A percentile compares a stretch with the other conserved stretches of the same genome.
phyloP scores from a whole-genome alignment of 257 asterid genomes.

The Scutellaria baicalensis region DNA sequence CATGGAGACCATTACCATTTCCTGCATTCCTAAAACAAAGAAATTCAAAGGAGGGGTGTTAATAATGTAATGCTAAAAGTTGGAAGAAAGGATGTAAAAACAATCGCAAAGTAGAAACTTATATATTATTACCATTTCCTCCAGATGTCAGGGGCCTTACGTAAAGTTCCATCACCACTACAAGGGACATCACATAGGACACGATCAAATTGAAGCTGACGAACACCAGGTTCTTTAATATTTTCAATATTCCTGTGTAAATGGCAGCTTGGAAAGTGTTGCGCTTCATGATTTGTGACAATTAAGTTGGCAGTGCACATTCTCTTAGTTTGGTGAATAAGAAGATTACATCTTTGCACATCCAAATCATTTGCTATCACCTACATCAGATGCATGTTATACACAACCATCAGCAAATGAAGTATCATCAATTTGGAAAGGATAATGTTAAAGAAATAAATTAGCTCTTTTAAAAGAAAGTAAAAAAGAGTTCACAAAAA shows the following conservation, averaged over 20 bases:
- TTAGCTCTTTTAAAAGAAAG: background rate
- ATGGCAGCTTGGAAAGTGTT: conserved; percentile 93
- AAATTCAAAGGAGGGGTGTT: background rate
- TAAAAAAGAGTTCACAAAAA: background rate
- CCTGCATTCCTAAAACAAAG: conserved; percentile 63
- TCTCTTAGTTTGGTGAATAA: conserved; percentile 97
- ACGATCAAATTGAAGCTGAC: conserved; percentile 91
- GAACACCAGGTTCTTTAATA: conserved; percentile 33
- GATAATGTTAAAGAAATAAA: background rate
- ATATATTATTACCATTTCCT: conserved; percentile 66
- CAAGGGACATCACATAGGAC: conserved; percentile 99
- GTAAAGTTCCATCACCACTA: conserved; percentile 98
- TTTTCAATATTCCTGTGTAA: conserved; percentile 36
- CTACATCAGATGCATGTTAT: conserved; percentile 29
- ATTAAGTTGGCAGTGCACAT: conserved; percentile 97
- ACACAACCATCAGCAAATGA: background rate
- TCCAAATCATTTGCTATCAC: conserved; percentile 94
- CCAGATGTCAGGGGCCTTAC: conserved; percentile 99
- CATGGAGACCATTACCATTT: conserved; percentile 87
- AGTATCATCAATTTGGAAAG: conserved; percentile 2
- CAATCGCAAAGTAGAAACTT: background rate
- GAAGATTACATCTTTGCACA: conserved; percentile 96
- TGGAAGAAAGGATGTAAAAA: conserved; percentile 2
- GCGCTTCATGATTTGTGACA: conserved; percentile 99
- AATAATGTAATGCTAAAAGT: background rate